These are phyloP conservation scores for Lachnellula arida DNA, from an alignment of 2,329 filamentous ascomycete species.

Conservation along the genomic window DNA sequence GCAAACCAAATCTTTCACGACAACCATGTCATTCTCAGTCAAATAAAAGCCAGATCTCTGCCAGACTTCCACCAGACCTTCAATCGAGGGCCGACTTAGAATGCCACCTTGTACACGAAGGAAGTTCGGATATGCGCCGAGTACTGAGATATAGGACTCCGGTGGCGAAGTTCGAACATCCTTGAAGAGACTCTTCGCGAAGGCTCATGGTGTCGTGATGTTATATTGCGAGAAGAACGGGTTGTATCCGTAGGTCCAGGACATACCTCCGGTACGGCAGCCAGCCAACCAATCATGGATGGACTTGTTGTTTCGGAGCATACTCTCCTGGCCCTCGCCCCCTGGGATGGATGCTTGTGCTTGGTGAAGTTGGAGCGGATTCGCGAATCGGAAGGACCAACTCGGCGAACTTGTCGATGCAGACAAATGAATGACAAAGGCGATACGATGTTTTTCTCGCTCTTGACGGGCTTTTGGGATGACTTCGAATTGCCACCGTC, in stretches of 20 bases:
- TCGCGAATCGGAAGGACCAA: not conserved
- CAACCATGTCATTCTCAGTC: not conserved
- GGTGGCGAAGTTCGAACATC: not conserved
- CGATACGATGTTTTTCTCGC: not conserved
- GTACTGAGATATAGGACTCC: not conserved
- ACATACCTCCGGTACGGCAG: not conserved
- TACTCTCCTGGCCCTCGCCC: not conserved
- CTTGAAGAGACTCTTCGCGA: not conserved
- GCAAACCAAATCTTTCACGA: not conserved
- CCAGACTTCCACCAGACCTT: conserved; percentile 3
- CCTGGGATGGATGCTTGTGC: not conserved
- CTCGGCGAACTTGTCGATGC: not conserved
- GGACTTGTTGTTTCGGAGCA: not conserved
- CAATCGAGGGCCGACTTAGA: not conserved
- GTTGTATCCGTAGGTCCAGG: not conserved
- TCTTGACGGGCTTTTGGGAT: not conserved
- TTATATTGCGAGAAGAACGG: not conserved
- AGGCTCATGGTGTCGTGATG: not conserved
- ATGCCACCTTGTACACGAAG: not conserved
- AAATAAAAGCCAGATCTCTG: conserved; percentile 12
- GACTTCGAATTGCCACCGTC: not conserved
- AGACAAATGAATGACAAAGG: not conserved
- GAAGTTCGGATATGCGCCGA: not conserved
- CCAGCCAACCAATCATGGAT: not conserved
- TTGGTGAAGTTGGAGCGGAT: not conserved